Evolutionary conservation across 2,329 filamentous ascomycete species (phyloP), one percentile per base, ranked within the genome.

Genomic region (Ascosphaera apis): DNA sequence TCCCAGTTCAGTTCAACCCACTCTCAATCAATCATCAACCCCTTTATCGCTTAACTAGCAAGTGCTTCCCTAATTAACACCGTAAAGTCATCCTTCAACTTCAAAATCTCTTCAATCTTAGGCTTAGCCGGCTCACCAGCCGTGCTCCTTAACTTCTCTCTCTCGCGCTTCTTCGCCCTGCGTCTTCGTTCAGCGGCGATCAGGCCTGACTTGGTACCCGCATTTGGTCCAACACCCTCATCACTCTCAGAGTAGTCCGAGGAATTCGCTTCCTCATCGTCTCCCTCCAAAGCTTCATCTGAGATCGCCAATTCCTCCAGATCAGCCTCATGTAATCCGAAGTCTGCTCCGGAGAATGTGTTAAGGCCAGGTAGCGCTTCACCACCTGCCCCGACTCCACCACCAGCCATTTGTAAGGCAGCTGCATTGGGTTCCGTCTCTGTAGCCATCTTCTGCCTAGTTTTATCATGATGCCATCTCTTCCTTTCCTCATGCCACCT

Each of bases 381-480:
- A 15, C 51, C 54, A 4, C 51, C 50, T 7, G 57, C 41, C 17
- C 50, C 41, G 23, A 47, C 55, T 36, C 58, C 61, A 27, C 62
- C 60, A 4, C 63, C 63, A 11, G 33, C 4, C 9, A 18, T 11
- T 23, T 13, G 7, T 8, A 15, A 5, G 6, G n/a, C 16, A 15
- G 31, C 31, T 6, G 31, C 5, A 32, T 17, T 32, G 6, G 31
- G 31, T 16, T 28, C 63, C 2, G 72, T 73, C 48, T 86, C 83
- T 2, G 82, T 83, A 0, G 88, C 88, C 88, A 98, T 95, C 66
- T 98, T 98, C 60, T 95, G 88, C 37, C 84, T 65, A 6, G 88
- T 98, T 65, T 98, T 98, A 57, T 91, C 82, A 41, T 86, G 74
- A 53, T 98, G 88, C 88, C 88, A 98, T 58, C 86, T 86, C 66